Conservation (phyloP, 352 stramenopile species). For the Phytophthora sp. region DNA sequence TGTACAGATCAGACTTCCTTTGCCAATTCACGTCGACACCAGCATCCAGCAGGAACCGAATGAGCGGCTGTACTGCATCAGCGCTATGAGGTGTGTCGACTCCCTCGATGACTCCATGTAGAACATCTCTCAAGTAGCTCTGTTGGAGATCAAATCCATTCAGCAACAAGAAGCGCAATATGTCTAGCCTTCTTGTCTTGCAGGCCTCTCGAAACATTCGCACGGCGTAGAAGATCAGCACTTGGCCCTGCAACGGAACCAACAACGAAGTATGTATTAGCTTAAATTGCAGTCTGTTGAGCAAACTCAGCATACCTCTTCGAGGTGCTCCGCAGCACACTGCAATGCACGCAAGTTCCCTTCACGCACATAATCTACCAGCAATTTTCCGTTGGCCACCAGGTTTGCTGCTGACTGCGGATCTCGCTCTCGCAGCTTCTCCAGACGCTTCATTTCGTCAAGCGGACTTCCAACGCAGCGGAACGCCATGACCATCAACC, state of each 20-base stretch:
- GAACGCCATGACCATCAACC: constrained; percentile 46
- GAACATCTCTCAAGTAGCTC: constrained; percentile 53
- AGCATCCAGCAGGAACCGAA: constrained; percentile 66
- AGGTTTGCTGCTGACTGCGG: constrained; percentile 60
- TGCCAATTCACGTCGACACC: constrained; percentile 81
- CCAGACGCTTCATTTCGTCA: constrained; percentile 67
- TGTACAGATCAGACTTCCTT: constrained; percentile 63
- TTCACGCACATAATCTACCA: constrained; percentile 51
- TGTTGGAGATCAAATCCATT: constrained; percentile 74
- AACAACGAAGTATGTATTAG: too few species aligned
- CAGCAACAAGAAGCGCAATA: constrained; percentile 66
- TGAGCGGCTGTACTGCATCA: constrained; percentile 54
- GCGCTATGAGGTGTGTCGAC: constrained; percentile 34
- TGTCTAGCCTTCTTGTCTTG: constrained; percentile 43
- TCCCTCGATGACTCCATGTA: constrained; percentile 58
- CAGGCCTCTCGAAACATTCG: constrained; percentile 78
- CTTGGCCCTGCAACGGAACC: constrained; percentile 34
- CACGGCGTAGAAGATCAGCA: constrained; percentile 68
- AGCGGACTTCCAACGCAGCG: constrained; percentile 38
- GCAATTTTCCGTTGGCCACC: constrained; percentile 68
- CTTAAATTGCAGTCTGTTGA: too few species aligned
- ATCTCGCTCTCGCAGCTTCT: constrained; percentile 48
- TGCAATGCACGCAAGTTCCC: constrained; percentile 63
- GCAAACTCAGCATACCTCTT: constrained; percentile 34
- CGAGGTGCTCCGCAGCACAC: constrained; percentile 50